Evolutionary conservation across 441 rosid species (phyloP), one percentile per base, ranked within the genome.

Genomic region (Rhodomyrtus psidioides): DNA sequence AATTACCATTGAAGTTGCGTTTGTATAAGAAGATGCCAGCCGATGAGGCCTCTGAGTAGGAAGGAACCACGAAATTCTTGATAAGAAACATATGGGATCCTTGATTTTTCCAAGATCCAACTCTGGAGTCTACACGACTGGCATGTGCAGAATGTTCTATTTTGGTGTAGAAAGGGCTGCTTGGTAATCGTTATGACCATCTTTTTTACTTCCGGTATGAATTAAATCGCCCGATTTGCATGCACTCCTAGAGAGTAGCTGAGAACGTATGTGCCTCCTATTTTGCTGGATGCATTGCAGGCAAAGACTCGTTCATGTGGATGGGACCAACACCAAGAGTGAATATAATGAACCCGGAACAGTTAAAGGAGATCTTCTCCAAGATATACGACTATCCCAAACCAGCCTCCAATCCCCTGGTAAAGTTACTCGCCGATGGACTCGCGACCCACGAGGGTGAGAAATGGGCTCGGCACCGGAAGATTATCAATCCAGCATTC

Each of bases 281-380:
- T 27, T 27, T 12, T 30, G 27, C 59, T 82, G 60, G 59, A 54
- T 60, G 79, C n/a, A 10, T 39, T 39, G 79, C 55, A 90, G 90
- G 91, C n/a, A 90, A 89, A 84, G 86, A 89, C 42, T 87, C 86
- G 5, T 89, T 88, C 53, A 76, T 26, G 21, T 91, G 93, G 92
- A 12, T 26, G n/a, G 93, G 92, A 14, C 87, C 89, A 56, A 85
- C 6, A 4, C 91, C 93, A 6, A 89, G 83, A 55, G 81, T 92
- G 54, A 86, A 30, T 74, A 89, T 90, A 81, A 86, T 57, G 83
- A 53, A 91, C 53, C 93, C 91, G 4, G 81, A 88, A 28, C 86
- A 76, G 81, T 76, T 91, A 44, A 91, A 83, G 84, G 89, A 87
- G 13, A 86, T 91, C 9, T 56, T 90, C 24, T 26, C 30, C 15